Evolutionary conservation across 1,139 yeast genomes (phyloP).

Genomic region (Sugiyamaella xylanicola): DNA sequence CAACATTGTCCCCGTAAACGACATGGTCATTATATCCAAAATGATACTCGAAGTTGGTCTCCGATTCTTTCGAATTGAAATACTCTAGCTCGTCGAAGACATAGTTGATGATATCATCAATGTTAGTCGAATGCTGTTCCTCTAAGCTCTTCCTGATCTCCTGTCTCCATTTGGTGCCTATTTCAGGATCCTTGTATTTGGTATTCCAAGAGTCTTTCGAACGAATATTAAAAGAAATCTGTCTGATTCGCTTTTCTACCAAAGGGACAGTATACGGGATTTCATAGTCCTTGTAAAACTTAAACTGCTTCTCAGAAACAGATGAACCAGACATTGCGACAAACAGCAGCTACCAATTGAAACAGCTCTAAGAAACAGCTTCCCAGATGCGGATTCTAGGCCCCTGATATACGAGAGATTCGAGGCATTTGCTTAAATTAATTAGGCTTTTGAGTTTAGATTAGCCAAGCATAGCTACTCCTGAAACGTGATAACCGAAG

Average conservation of each 20-base stretch:
- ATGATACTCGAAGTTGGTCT: conserved; percentile 20
- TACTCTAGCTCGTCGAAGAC: conserved; percentile 28
- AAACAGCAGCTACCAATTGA: background rate
- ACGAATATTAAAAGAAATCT: conserved; percentile 7
- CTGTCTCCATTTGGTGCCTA: conserved; percentile 21
- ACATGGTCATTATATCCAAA: conserved; percentile 21
- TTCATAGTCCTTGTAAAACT: background rate
- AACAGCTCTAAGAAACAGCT: no score
- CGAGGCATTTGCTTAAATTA: no score
- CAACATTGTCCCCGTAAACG: conserved; percentile 23
- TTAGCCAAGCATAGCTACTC: no score
- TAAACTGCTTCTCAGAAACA: background rate
- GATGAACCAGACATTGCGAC: background rate
- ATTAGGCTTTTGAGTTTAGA: no score
- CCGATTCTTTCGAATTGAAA: conserved; percentile 19
- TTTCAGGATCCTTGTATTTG: conserved; percentile 27
- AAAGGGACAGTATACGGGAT: background rate
- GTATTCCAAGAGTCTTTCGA: conserved; percentile 15
- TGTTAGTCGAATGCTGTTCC: conserved; percentile 9
- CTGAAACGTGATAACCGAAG: background rate
- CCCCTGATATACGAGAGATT: no score
- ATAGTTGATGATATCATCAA: conserved; percentile 24
- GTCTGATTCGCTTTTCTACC: background rate
- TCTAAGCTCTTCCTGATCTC: conserved; percentile 12
- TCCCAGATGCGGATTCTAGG: no score